A percentile compares a stretch with the other conserved stretches of the same genome.
Conservation (phyloP, 495 filamentous ascomycete genomes). For the Pseudomonodictys pantanalensis region DNA sequence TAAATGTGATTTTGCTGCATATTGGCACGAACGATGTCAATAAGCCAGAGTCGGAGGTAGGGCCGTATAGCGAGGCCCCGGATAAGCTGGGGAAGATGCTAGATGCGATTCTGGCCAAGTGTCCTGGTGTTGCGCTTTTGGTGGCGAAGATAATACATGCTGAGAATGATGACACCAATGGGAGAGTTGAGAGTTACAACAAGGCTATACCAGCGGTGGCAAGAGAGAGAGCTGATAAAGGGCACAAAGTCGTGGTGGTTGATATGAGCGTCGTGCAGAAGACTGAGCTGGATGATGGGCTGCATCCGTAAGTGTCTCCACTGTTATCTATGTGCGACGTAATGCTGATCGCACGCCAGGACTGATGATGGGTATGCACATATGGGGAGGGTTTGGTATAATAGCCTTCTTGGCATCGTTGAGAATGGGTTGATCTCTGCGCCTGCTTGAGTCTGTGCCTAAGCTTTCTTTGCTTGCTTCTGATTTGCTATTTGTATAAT, state of each 20-base stretch:
- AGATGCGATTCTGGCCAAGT: background rate
- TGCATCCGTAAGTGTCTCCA: constrained; percentile 21
- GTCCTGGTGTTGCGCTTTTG: constrained; percentile 12
- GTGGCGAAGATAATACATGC: constrained; percentile 24
- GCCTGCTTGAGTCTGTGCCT: background rate
- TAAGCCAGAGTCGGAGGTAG: background rate
- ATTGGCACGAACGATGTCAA: constrained; percentile 23
- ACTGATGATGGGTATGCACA: constrained; percentile 14
- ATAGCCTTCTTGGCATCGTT: background rate
- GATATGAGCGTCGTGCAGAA: constrained; percentile 6
- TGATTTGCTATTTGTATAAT: no score
- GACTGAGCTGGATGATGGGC: constrained; percentile 16
- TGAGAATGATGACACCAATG: background rate
- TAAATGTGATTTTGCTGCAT: constrained; percentile 18
- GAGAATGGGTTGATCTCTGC: constrained; percentile 5
- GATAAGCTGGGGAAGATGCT: constrained; percentile 5
- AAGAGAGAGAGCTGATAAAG: background rate
- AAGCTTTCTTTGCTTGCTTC: no score
- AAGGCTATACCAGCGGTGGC: constrained; percentile 10
- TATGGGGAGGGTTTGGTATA: constrained; percentile 26
- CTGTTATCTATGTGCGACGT: background rate
- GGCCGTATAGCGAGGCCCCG: constrained; percentile 8
- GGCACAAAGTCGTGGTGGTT: constrained; percentile 16
- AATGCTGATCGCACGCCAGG: constrained; percentile 1
- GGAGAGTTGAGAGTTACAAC: constrained; percentile 17